Conservation (phyloP, 148 eudicot species). For the Vaccinium myrtillus region DNA sequence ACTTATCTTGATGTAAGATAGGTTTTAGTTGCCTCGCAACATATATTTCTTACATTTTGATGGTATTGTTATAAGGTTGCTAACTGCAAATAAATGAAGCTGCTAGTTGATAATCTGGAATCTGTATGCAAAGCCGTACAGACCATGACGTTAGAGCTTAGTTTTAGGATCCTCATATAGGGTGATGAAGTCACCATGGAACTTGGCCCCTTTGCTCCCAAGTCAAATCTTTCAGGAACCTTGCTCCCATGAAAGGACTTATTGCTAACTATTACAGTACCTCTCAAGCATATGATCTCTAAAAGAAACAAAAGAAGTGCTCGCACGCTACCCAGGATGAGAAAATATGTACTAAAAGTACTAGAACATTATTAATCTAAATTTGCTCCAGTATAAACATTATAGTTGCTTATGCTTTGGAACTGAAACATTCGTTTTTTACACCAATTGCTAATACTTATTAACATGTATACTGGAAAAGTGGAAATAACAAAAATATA, state of each 20-base stretch:
- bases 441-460: background rate
- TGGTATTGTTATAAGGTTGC: slow-evolving; percentile 2
- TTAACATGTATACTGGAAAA: background rate
- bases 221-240: background rate
- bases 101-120: background rate
- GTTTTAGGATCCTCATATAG: background rate
- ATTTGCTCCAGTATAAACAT: background rate
- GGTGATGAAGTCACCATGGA: background rate
- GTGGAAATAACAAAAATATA: background rate
- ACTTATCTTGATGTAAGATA: background rate
- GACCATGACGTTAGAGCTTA: background rate
- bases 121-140: background rate
- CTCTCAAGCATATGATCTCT: background rate
- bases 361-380: background rate
- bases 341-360: background rate
- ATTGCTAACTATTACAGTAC: background rate
- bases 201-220: background rate
- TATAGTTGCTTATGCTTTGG: background rate
- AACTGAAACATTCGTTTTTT: background rate
- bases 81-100: background rate
- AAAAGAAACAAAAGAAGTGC: background rate
- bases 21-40: background rate
- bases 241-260: background rate
- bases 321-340: background rate
- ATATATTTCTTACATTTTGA: background rate